These are phyloP conservation scores for Hemisphaericaspora xylofermentans DNA, from an alignment of 1,139 yeast genomes.

Conservation along the genomic window DNA sequence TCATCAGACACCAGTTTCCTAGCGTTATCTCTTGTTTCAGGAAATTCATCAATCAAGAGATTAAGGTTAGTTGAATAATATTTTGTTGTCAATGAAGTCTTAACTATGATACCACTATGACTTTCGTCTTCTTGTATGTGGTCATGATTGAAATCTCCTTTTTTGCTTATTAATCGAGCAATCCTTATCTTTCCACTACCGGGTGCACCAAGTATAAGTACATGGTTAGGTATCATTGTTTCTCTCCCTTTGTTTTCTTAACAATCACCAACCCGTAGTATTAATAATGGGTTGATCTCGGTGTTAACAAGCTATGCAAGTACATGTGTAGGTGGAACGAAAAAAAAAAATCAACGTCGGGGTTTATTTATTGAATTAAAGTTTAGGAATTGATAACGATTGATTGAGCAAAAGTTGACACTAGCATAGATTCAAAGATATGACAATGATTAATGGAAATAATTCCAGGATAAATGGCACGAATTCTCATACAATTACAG, in stretches of 20 bases:
- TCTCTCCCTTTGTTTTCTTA: not conserved
- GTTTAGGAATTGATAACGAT: not conserved
- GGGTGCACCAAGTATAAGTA: slow-evolving; percentile 41
- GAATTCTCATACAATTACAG: not conserved
- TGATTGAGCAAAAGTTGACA: too few species aligned
- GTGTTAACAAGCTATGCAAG: not conserved
- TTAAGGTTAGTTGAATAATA: slow-evolving; percentile 33
- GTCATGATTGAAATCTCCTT: slow-evolving; percentile 8
- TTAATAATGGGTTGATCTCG: not conserved
- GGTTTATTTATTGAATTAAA: not conserved
- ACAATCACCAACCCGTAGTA: too few species aligned
- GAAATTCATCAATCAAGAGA: slow-evolving; percentile 41
- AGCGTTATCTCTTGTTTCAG: slow-evolving; percentile 19
- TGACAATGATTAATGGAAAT: not conserved
- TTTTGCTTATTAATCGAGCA: slow-evolving; percentile 20
- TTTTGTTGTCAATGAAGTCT: slow-evolving; percentile 29
- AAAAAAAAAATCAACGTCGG: not conserved
- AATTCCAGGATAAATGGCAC: not conserved
- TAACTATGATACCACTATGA: slow-evolving; percentile 41
- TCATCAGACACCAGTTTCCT: slow-evolving; percentile 7
- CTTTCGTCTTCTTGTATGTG: slow-evolving; percentile 15
- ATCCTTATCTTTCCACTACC: slow-evolving; percentile 35
- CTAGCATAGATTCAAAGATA: not conserved
- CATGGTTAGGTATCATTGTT: slow-evolving; percentile 32
- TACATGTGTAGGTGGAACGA: too few species aligned